These are phyloP conservation scores for Echites panduratus DNA, from an alignment of 257 asterid species.

Conservation along the genomic window DNA sequence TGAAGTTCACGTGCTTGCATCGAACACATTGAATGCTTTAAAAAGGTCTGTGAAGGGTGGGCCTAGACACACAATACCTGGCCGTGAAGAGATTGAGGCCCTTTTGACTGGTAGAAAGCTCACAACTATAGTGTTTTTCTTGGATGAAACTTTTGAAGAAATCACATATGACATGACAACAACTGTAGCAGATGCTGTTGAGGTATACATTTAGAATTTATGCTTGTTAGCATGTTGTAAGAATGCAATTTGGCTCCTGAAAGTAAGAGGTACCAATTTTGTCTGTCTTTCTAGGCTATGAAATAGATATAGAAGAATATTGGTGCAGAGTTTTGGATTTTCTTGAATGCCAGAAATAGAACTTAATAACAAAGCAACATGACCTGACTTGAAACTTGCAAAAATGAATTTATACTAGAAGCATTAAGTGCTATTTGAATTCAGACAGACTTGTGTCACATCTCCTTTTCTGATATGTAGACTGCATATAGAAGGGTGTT, in stretches of 20 bases:
- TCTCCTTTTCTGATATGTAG: background rate
- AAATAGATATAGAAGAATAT: background rate
- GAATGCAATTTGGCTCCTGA: background rate
- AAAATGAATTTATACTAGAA: background rate
- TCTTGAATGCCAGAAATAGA: background rate
- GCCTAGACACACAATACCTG: slow-evolving; percentile 81
- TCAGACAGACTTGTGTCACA: background rate
- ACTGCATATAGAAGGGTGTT: background rate
- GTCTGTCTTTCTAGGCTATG: background rate
- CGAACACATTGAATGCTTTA: slow-evolving; percentile 78
- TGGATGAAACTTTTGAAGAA: slow-evolving; percentile 98
- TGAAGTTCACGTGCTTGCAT: slow-evolving; percentile 76
- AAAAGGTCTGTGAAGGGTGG: slow-evolving; percentile 95
- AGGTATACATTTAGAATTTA: slow-evolving; percentile 43
- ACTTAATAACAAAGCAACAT: background rate
- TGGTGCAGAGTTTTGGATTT: background rate
- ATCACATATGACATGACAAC: slow-evolving; percentile 96
- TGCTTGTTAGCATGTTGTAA: background rate
- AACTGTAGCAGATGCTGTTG: slow-evolving; percentile 90
- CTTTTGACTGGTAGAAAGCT: slow-evolving; percentile 87
- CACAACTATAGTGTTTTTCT: slow-evolving; percentile 89
- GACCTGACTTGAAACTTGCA: background rate
- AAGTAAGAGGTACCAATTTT: background rate
- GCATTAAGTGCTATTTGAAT: background rate
- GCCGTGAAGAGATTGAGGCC: slow-evolving; percentile 95